These are phyloP conservation scores for Sphaerosporella brunnea DNA, from an alignment of 495 filamentous ascomycete species.

Conservation along the genomic window DNA sequence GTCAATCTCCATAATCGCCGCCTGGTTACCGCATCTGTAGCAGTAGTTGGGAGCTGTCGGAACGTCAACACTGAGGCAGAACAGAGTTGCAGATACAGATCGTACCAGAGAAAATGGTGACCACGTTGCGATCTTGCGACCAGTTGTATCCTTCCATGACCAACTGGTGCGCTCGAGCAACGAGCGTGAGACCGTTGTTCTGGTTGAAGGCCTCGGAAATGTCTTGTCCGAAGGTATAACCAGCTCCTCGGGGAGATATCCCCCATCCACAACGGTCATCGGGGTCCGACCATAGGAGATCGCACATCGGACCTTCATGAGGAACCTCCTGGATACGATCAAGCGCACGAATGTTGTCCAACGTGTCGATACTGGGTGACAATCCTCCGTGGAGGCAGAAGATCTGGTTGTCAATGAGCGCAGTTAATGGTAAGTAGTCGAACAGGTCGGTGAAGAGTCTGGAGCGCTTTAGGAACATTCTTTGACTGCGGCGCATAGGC, in stretches of 20 bases:
- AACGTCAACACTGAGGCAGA: constrained; percentile 16
- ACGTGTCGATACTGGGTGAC: constrained; percentile 89
- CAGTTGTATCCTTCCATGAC: constrained; percentile 99
- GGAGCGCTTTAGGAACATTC: constrained; percentile 7
- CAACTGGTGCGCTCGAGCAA: constrained; percentile 85
- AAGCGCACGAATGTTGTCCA: constrained; percentile 91
- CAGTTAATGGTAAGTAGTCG: constrained; percentile 95
- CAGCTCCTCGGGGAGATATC: constrained; percentile 88
- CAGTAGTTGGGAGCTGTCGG: constrained; percentile 80
- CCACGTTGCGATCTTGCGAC: constrained; percentile 91
- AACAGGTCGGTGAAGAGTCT: constrained; percentile 80
- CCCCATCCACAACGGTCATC: constrained; percentile 98
- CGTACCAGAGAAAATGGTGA: constrained; percentile 95
- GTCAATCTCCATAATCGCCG: constrained; percentile 99
- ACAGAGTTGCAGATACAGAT: constrained; percentile 1
- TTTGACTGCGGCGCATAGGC: no score
- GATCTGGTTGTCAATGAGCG: constrained; percentile 98
- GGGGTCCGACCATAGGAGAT: constrained; percentile 92
- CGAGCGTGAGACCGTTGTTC: constrained; percentile 93
- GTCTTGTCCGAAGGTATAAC: constrained; percentile 98
- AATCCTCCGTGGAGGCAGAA: constrained; percentile 97
- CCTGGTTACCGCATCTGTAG: constrained; percentile 96
- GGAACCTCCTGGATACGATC: constrained; percentile 97
- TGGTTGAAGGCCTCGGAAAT: constrained; percentile 99
- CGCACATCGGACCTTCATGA: constrained; percentile 97